These are phyloP conservation scores for Trypanosomatidae sp. DNA, from an alignment of 208 protist genomes.

Conservation along the genomic window DNA sequence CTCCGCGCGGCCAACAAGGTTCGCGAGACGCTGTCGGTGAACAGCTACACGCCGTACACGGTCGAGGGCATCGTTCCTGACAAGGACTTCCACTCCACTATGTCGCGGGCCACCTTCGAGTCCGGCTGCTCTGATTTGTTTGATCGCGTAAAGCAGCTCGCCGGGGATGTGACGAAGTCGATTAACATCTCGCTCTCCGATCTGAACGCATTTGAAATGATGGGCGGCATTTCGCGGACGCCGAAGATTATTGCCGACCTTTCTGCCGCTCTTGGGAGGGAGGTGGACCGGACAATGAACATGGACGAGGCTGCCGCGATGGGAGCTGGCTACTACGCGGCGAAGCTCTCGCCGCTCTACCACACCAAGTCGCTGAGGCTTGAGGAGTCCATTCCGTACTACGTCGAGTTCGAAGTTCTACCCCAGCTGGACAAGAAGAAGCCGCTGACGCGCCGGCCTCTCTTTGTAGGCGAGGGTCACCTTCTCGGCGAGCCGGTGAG, in stretches of 20 bases:
- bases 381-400: slow-evolving; percentile 52
- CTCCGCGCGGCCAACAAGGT: slow-evolving; percentile 86
- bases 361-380: slow-evolving; percentile 71
- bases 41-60: slow-evolving; percentile 81
- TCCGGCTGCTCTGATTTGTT: slow-evolving; percentile 75
- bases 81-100: slow-evolving; percentile 69
- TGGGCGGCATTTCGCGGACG: slow-evolving; percentile 82
- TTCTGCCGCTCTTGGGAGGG: slow-evolving; percentile 43
- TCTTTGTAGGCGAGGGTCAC: slow-evolving; percentile 9
- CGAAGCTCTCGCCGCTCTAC: slow-evolving; percentile 75
- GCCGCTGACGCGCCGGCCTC: slow-evolving; percentile 6
- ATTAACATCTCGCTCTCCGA: slow-evolving; percentile 41
- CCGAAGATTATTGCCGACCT: slow-evolving; percentile 84
- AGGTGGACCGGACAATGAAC: slow-evolving; percentile 87
- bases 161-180: slow-evolving; percentile 42
- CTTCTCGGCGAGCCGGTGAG: slow-evolving; percentile 47
- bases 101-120: slow-evolving; percentile 88
- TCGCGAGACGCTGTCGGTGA: slow-evolving; percentile 92
- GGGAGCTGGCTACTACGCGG: slow-evolving; percentile 88
- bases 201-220: slow-evolving; percentile 85
- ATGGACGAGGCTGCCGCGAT: slow-evolving; percentile 90
- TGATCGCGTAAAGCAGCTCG: slow-evolving; percentile 52
- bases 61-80: slow-evolving; percentile 90
- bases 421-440: slow-evolving; percentile 31
- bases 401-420: slow-evolving; percentile 48